Evolutionary conservation across 2,329 filamentous ascomycete species (phyloP), one percentile per base, ranked within the genome.

Genomic region (Dactylonectria macrodidyma): DNA sequence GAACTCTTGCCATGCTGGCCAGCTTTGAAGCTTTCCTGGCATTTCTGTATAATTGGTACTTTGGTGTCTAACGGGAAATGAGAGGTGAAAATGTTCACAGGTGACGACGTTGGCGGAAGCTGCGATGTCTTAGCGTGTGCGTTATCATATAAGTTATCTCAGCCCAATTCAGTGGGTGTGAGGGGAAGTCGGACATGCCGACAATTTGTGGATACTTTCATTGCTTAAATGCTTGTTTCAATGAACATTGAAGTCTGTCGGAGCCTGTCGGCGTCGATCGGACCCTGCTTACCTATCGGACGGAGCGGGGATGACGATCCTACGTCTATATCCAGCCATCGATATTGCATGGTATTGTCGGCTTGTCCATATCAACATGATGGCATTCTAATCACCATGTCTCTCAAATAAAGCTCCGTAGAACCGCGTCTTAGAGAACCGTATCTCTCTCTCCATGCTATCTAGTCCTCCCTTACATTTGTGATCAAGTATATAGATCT

Each of bases 1-100:
- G 24, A 71, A 73, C 58, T 76, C 75, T 6, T 64, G 54, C 75
- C 75, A 75, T 6, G 62, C 68, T 5, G 75, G 74, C 75, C 75
- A 77, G 7, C 65, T 63, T 14, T 57, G 12, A 3, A 33, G 26
- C n/a, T 19, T 51, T 16, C 48, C 48, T 2, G 48, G 48, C 48
- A 51, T 51, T 33, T n/a, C n/a, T 26, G 16, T 10, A 2, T 7
- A 8, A 5, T 14, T 51, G 26, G 2, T 33, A 2, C 5, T 33
- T 30, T 30, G 26, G 1, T 30, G 26, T 30, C 26, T 30, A 7
- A 1, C 4, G 26, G 26, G 26, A 30, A 33, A 30, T 51, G 16
- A 8, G 26, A n/a, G n/a, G 26, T 30, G 26, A 30, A 4, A 7
- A 30, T 7, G 26, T 30, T 30, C 26, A 30, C 26, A 30, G 26